Base-by-base conservation (phyloP, 495 filamentous ascomycete species). In the Penicillium paradoxum region DNA sequence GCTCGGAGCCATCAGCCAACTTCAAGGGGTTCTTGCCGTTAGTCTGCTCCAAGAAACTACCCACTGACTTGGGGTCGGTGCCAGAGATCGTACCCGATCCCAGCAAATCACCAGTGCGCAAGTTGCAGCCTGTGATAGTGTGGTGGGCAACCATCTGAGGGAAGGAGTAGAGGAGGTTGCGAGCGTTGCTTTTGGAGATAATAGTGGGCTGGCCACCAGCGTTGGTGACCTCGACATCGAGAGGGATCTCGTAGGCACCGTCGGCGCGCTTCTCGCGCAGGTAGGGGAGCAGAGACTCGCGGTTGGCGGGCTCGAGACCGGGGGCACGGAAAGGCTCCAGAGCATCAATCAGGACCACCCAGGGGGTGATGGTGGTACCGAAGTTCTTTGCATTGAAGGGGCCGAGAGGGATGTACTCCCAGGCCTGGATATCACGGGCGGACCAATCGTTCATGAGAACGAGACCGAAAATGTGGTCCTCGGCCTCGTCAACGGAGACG, bases 371-470 rank as follows among this genome's bases (percentile, higher is more conserved):
- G 2, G 81, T 87, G 0, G 90, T 93, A n/a, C 83, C 89, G 68
- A 96, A 95, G 67, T 93, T 96, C 79, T 97, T 97, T 6, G 82
- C 76, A 54, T 89, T 92, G 72, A 97, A 96, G 1, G 91, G 91
- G 0, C 89, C 89, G 21, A 93, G 70, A 3, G 89, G 89, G 2
- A 90, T 72, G 58, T 92, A 95, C 70, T 97, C 91, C 90, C 90
- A 97, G 5, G 78, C 75, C 67, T 97, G 91, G 39, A 97, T 85
- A 63, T 97, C 91, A 45, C 91, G 76, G 9, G 91, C 91, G 54
- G 85, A 91, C 91, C 91, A 97, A 68, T 97, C 91, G 68, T 97
- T 97, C 76, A 97, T 79, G 43, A 97, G 73, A 2, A 96, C 91
- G 24, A 91, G 74, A 5, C 91, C 91, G 68, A 96, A 96, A 33